Percentiles rank a stretch among this genome's conserved stretches.
phyloP scores from a whole-genome alignment of 306 rosid species.

The Vigna angularis region DNA sequence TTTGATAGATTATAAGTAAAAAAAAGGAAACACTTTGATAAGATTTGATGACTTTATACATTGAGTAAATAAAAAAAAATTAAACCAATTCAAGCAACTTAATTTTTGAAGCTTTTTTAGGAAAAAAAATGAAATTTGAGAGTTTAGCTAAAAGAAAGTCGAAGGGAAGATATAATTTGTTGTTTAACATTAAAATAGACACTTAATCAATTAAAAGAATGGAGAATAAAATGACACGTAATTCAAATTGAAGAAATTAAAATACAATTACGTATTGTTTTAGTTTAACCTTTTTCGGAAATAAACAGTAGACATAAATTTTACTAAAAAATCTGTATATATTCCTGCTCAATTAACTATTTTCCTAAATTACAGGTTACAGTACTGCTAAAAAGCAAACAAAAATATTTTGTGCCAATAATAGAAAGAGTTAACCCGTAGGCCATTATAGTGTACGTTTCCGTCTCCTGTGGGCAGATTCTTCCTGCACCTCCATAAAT shows the following conservation, averaged over 20 bases:
- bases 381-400: neutral
- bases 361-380: neutral
- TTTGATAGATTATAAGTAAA: neutral
- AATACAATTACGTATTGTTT: neutral
- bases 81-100: neutral
- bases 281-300: neutral
- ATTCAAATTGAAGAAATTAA: neutral
- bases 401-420: neutral
- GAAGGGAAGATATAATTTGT: neutral
- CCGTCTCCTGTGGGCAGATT: neutral
- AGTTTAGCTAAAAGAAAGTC: neutral
- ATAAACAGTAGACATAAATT: neutral
- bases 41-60: neutral
- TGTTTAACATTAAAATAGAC: neutral
- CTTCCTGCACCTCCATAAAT: too few species aligned
- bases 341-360: neutral
- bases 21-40: neutral
- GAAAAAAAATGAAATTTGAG: neutral
- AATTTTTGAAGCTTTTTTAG: neutral
- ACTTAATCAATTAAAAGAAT: neutral
- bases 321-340: neutral
- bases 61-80: neutral
- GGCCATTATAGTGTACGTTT: neutral
- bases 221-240: neutral
- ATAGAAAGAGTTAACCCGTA: neutral